Evolutionary conservation across 2,329 filamentous ascomycete genomes (phyloP), one percentile per base, ranked within the genome.

Genomic region (Thermoascus crustaceus): DNA sequence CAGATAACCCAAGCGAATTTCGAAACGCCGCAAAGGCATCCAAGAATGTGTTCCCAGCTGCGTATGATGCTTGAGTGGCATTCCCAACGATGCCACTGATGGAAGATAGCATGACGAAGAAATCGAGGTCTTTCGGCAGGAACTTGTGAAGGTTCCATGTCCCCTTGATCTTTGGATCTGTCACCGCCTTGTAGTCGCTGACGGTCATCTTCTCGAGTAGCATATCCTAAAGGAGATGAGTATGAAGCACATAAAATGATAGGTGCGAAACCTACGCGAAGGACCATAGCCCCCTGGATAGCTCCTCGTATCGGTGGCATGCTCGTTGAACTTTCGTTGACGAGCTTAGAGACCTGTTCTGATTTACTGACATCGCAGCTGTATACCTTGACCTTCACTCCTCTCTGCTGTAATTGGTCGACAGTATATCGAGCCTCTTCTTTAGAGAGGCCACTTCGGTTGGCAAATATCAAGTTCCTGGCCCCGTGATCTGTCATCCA

Each of bases 1-100:
- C 4, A 89, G 67, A 13, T 89, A 66, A 55, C 89, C 46, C 13
- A 55, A 29, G 4, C 48, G 4, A n/a, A 2, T 27, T 18, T 17
- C 45, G 45, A 16, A 40, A 30, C 17, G 27, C 27, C 1, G 49
- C 46, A 19, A 59, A 51, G 33, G 32, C 50, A 21, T 45, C 37
- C 10, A 40, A 30, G 34, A 45, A 45, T 10, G 22, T 27, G 14
- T 37, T 41, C 14, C 21, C 40, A 7, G 42, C 42, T 7, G 37
- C 37, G 19, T 45, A 45, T 22, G 37, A 38, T 19, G 37, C 30
- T 21, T 45, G 37, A 7, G 22, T 27, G 17, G 24, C 29, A 20
- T 43, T 30, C n/a, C 42, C 42, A n/a, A 43, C 22, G 11, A 43
- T 30, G 10, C 40, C 40, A 8, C 29, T 30, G 11, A 38, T 25